Evolutionary conservation across 2,329 filamentous ascomycete species (phyloP).

Genomic region (Neofusicoccum umdonicola): DNA sequence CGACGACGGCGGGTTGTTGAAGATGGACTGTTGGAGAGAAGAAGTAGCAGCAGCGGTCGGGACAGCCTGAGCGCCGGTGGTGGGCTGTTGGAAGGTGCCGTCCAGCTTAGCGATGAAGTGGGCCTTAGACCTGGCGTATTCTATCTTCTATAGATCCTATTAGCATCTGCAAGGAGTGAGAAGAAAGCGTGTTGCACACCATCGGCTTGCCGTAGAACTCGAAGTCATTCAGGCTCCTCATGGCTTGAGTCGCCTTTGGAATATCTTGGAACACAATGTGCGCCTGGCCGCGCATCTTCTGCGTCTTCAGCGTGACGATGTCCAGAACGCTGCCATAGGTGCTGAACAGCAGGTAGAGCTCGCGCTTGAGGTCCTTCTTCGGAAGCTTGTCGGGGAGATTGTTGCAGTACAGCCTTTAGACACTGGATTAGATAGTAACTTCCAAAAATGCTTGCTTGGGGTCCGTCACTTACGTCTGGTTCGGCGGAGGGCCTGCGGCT

Average conservation of each 20-base stretch:
- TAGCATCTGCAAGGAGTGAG: background rate
- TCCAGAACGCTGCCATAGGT: conserved; percentile 92
- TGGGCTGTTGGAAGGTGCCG: conserved; percentile 64
- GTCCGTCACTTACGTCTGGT: conserved; percentile 31
- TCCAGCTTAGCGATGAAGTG: conserved; percentile 87
- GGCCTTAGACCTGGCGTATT: conserved; percentile 87
- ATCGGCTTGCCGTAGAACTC: conserved; percentile 82
- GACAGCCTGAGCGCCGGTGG: conserved; percentile 22
- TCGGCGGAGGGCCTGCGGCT: conserved; percentile 23
- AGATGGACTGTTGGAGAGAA: conserved; percentile 28
- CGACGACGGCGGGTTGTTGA: conserved; percentile 10
- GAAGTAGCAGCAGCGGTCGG: conserved; percentile 46
- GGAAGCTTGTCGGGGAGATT: conserved; percentile 89
- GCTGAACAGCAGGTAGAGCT: conserved; percentile 89
- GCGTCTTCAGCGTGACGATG: conserved; percentile 82
- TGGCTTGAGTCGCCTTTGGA: conserved; percentile 88
- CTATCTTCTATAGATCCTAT: conserved; percentile 66
- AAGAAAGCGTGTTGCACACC: conserved; percentile 53
- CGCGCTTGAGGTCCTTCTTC: conserved; percentile 81
- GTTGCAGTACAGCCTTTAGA: conserved; percentile 74
- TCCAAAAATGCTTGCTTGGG: background rate
- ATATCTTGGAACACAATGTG: conserved; percentile 89
- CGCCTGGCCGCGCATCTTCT: conserved; percentile 93
- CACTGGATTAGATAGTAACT: conserved; percentile 12
- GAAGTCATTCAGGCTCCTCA: conserved; percentile 83